Conservation (phyloP, 306 rosid genomes). For the Neltuma alba region DNA sequence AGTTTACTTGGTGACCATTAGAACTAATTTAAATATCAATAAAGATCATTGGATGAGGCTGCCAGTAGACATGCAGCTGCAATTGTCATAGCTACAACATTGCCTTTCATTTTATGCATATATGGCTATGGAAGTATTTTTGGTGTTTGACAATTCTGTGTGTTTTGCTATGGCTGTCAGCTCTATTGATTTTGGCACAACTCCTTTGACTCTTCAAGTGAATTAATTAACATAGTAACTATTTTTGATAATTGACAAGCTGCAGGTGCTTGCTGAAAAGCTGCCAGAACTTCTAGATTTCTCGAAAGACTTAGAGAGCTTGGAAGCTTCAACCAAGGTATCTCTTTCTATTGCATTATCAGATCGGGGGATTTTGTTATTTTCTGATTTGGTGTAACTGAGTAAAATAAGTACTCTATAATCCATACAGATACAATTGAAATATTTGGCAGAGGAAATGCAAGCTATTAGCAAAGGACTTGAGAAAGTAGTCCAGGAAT, state of each 20-base stretch:
- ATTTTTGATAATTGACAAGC: conserved; percentile 41
- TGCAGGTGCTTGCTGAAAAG: conserved; percentile 88
- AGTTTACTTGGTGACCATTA: too few relatives aligned
- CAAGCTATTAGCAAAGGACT: conserved; percentile 94
- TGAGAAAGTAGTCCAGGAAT: conserved; percentile 92
- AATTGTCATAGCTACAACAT: neutral
- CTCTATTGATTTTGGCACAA: neutral
- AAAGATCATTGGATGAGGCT: too few relatives aligned
- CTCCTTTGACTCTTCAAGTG: neutral
- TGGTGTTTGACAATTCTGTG: neutral
- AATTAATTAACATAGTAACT: conserved; percentile 26
- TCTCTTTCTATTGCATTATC: conserved; percentile 24
- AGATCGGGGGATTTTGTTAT: conserved; percentile 16
- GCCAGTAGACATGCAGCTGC: too few relatives aligned
- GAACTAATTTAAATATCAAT: too few relatives aligned
- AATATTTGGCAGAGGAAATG: conserved; percentile 98
- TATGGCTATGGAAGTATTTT: neutral
- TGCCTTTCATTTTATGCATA: neutral
- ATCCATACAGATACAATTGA: conserved; percentile 80
- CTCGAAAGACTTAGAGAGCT: conserved; percentile 65
- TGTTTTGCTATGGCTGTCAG: neutral
- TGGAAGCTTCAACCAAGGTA: conserved; percentile 92
- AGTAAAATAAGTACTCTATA: conserved; percentile 26
- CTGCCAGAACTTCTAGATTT: conserved; percentile 93
- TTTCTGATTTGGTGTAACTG: conserved; percentile 29